phyloP scores from a whole-genome alignment of 2,329 filamentous ascomycete species.

The Fusarium xyrophilum region DNA sequence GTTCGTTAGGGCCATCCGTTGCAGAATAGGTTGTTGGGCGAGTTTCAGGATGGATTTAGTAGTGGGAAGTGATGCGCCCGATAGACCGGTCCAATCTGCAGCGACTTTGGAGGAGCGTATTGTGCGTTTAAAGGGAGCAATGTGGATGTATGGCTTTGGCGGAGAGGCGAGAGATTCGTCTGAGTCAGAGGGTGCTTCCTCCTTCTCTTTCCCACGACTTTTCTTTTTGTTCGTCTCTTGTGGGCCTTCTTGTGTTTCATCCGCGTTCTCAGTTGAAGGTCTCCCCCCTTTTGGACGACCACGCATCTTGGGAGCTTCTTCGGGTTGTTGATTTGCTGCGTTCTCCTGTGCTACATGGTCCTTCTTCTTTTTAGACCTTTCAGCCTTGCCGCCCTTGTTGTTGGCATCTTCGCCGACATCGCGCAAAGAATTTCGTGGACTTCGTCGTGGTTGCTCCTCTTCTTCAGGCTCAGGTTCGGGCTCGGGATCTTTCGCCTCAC shows the following conservation, averaged over 20 bases:
- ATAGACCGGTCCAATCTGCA: slow-evolving; percentile 70
- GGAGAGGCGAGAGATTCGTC: slow-evolving; percentile 40
- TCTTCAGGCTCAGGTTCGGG: not conserved
- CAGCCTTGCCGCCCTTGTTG: slow-evolving; percentile 27
- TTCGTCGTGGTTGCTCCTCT: slow-evolving; percentile 17
- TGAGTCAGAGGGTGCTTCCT: slow-evolving; percentile 29
- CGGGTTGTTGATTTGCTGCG: slow-evolving; percentile 8
- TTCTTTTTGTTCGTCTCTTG: slow-evolving; percentile 11
- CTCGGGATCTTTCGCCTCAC: not conserved
- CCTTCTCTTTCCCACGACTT: slow-evolving; percentile 29
- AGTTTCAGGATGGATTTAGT: slow-evolving; percentile 64
- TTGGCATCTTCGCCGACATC: slow-evolving; percentile 16
- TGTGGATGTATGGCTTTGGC: slow-evolving; percentile 55
- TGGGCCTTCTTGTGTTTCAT: not conserved
- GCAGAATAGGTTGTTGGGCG: slow-evolving; percentile 67
- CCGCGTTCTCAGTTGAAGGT: not conserved
- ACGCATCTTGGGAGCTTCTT: slow-evolving; percentile 23
- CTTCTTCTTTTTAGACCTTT: slow-evolving; percentile 21
- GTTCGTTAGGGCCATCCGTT: slow-evolving; percentile 58
- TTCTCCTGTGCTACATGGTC: slow-evolving; percentile 5
- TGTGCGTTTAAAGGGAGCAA: slow-evolving; percentile 58
- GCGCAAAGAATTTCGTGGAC: slow-evolving; percentile 31
- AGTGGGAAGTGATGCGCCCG: slow-evolving; percentile 60
- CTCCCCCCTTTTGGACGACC: slow-evolving; percentile 17
- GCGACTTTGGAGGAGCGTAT: slow-evolving; percentile 71